phyloP scores from a whole-genome alignment of 2,329 filamentous ascomycete genomes.

The Talaromyces sp. region DNA sequence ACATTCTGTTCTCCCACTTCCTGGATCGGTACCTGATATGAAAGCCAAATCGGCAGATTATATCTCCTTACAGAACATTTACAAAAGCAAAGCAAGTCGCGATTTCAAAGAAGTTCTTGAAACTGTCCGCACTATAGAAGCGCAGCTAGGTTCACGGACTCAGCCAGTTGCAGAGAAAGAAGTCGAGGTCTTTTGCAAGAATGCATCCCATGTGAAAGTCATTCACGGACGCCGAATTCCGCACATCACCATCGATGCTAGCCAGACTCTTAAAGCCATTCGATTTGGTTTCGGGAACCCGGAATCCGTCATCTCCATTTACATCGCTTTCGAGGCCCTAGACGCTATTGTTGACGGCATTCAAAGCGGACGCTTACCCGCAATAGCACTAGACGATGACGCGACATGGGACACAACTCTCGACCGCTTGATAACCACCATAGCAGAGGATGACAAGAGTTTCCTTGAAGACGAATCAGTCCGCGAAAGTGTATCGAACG shows the following conservation, averaged over 20 bases:
- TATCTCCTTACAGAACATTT: constrained; percentile 84
- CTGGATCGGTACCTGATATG: constrained; percentile 92
- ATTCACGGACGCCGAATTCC: constrained; percentile 63
- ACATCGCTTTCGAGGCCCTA: constrained; percentile 58
- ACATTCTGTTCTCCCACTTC: constrained; percentile 72
- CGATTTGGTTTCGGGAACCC: constrained; percentile 41
- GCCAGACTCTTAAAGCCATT: constrained; percentile 43
- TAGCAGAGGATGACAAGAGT: constrained; percentile 41
- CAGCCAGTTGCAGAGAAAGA: constrained; percentile 62
- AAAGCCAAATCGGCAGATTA: constrained; percentile 91
- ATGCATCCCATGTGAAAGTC: constrained; percentile 87
- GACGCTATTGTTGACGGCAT: constrained; percentile 54
- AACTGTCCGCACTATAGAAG: constrained; percentile 57
- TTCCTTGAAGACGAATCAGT: constrained; percentile 44
- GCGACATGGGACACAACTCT: constrained; percentile 31
- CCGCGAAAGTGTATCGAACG: constrained; percentile 52
- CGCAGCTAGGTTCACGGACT: constrained; percentile 45
- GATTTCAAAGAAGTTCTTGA: constrained; percentile 73
- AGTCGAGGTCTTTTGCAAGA: constrained; percentile 91
- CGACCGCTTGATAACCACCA: constrained; percentile 26
- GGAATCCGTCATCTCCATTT: constrained; percentile 64
- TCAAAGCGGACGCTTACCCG: constrained; percentile 33
- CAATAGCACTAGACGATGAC: constrained; percentile 31
- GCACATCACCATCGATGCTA: constrained; percentile 43
- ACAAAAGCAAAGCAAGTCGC: constrained; percentile 79